Evolutionary conservation across 495 filamentous ascomycete genomes (phyloP), one percentile per base, ranked within the genome.

Genomic region (Xylaria palmicola): DNA sequence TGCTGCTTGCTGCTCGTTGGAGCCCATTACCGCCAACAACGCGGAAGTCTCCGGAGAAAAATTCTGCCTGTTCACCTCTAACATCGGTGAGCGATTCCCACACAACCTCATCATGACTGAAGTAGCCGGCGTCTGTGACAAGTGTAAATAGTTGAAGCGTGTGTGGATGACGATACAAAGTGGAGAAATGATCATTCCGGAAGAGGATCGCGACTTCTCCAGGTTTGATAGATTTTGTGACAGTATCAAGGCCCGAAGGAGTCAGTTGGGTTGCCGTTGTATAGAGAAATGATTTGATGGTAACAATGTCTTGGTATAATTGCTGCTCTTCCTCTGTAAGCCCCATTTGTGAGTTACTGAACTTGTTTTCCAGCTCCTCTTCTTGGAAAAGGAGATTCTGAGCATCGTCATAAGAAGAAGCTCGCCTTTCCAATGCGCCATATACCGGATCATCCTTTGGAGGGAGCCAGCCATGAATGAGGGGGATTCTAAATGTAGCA

Each of bases 101-200:
- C 9, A 98, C 91, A 8, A 98, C 86, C 75, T 98, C 94, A 27
- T 91, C 89, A 68, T 96, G 91, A 15, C 80, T 81, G 7, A 90
- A 86, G 66, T 93, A 98, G 15, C 94, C 94, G 13, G 89, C 88
- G 74, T 98, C 94, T 8, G 94, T 98, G 24, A 98, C 91, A 17
- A 98, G 72, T 0, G 88, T 90, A 58, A 89, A 81, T 0, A 98
- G 80, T 62, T 87, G 81, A 4, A 81, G 72, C 0, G 89, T 88
- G 29, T 84, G 77, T 0, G 92, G 91, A 62, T 94, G 77, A 60
- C 91, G 86, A 71, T 97, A 96, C 0, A 98, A 69, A 0, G 94
- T 98, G 29, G 88, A 88, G 69, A 98, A 98, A 74, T 98, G 94
- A 66, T 98, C 93, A 63, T 98, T 98, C 32, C 94, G 85, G 77